Evolutionary conservation across 352 stramenopile species (phyloP).

Genomic region (Phytophthora pini): DNA sequence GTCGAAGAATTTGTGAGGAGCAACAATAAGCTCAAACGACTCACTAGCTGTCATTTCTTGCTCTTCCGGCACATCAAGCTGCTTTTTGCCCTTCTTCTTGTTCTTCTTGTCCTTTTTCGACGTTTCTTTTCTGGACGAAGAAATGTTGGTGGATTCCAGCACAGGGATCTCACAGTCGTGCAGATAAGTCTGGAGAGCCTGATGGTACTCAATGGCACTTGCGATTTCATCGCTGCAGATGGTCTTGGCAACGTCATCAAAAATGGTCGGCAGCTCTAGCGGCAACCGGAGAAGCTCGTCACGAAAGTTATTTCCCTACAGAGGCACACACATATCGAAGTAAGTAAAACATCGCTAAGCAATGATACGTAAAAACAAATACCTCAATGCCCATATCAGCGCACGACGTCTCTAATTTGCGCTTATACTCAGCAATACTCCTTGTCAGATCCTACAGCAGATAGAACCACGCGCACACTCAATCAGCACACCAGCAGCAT

Average conservation of each 20-base stretch:
- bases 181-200: constrained; percentile 70
- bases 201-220: constrained; percentile 64
- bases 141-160: constrained; percentile 4
- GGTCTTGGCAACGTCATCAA: constrained; percentile 46
- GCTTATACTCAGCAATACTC: constrained; percentile 79
- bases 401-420: constrained; percentile 65
- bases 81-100: constrained; percentile 39
- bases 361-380: not conserved
- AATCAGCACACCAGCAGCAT: constrained; percentile 3
- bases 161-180: constrained; percentile 53
- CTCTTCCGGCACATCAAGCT: constrained; percentile 17
- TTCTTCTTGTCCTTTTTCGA: constrained; percentile 60
- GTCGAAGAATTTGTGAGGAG: constrained; percentile 59
- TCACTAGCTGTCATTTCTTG: constrained; percentile 26
- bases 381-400: constrained; percentile 68
- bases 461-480: not conserved
- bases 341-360: constrained; percentile 3
- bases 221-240: constrained; percentile 54
- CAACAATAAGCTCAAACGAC: constrained; percentile 45
- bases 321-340: not conserved
- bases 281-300: constrained; percentile 69
- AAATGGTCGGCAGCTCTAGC: constrained; percentile 60
- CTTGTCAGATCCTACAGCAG: constrained; percentile 61
- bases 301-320: constrained; percentile 61
- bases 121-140: constrained; percentile 6